Percentiles rank a stretch among this genome's conserved stretches.
phyloP scores from a whole-genome alignment of 257 asterid species.

The Solanum sitiens region DNA sequence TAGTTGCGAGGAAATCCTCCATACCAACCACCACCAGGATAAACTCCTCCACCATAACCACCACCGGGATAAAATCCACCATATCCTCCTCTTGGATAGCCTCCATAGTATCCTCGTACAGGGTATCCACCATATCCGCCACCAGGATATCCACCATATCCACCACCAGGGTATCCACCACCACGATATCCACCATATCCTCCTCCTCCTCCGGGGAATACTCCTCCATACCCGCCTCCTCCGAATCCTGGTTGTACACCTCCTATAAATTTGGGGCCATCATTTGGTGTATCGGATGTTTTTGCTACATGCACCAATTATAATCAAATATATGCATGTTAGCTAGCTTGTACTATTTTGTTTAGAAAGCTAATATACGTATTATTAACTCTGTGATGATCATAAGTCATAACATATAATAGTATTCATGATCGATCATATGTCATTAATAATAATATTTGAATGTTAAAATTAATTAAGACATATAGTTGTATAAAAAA shows the following conservation, averaged over 20 bases:
- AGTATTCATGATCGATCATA: neutral
- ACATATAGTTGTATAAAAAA: neutral
- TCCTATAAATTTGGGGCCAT: neutral
- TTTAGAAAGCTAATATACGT: neutral
- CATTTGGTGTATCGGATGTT: neutral
- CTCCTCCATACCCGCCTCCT: neutral
- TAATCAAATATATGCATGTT: neutral
- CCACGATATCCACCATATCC: neutral
- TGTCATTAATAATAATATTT: neutral
- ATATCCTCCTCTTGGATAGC: neutral
- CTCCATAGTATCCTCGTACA: neutral
- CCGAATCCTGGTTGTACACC: neutral
- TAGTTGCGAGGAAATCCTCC: neutral
- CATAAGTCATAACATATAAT: neutral
- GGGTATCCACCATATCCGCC: neutral
- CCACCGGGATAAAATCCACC: neutral
- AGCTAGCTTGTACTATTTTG: neutral
- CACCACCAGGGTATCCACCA: neutral
- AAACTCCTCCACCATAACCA: neutral
- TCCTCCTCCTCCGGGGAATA: too few species aligned
- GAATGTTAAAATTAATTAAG: neutral
- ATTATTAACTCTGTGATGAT: neutral
- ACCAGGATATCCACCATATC: neutral
- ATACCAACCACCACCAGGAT: neutral
- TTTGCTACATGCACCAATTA: neutral